phyloP scores from a whole-genome alignment of 192 early-diverging fungal species.

The Podila horticola region DNA sequence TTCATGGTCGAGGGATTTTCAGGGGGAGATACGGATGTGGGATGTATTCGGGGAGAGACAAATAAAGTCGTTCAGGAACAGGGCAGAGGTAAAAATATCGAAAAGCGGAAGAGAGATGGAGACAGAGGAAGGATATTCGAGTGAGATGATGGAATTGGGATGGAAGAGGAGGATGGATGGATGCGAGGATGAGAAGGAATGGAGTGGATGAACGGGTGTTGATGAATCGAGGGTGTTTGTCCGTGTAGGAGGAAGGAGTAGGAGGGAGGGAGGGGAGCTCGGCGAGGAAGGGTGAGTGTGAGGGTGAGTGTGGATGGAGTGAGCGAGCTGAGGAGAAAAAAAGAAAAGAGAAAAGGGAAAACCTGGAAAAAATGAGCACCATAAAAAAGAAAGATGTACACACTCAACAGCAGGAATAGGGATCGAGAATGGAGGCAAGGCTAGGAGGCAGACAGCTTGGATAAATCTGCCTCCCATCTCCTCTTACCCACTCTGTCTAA shows the following conservation, averaged over 20 bases:
- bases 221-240: not conserved
- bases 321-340: conserved; percentile 3
- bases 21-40: not conserved
- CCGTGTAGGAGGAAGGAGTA: not conserved
- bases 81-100: not conserved
- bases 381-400: not conserved
- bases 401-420: too few relatives aligned
- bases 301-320: not conserved
- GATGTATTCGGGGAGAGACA: not conserved
- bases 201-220: not conserved
- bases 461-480: too few relatives aligned
- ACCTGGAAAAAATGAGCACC: not conserved
- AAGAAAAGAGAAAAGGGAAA: not conserved
- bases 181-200: not conserved
- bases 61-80: too few relatives aligned
- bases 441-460: too few relatives aligned
- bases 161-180: not conserved
- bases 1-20: conserved; percentile 9
- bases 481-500: too few relatives aligned
- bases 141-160: not conserved
- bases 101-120: not conserved
- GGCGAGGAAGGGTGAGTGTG: not conserved
- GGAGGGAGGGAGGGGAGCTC: conserved; percentile 5
- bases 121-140: conserved; percentile 11
- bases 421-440: too few relatives aligned